phyloP scores from a whole-genome alignment of 2,329 filamentous ascomycete species.

The Alternaria brassicicola region DNA sequence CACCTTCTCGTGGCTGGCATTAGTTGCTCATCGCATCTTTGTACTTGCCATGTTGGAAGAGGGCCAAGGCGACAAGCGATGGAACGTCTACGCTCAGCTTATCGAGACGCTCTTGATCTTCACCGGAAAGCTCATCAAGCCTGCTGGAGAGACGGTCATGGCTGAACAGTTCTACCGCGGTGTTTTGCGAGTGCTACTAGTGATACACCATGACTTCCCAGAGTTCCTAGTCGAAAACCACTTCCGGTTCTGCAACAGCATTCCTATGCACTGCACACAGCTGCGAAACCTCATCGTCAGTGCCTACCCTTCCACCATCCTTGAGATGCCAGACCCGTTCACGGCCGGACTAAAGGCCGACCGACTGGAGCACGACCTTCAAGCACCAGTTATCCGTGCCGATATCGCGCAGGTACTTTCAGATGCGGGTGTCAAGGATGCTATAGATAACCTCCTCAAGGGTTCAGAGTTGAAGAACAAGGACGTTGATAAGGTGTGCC shows the following conservation, averaged over 20 bases:
- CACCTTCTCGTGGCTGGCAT: slow-evolving; percentile 79
- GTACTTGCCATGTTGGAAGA: slow-evolving; percentile 75
- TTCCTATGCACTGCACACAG: slow-evolving; percentile 84
- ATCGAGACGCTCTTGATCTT: slow-evolving; percentile 74
- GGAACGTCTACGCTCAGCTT: slow-evolving; percentile 75
- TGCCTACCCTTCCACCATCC: slow-evolving; percentile 72
- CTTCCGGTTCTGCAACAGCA: slow-evolving; percentile 77
- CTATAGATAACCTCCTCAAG: slow-evolving; percentile 59
- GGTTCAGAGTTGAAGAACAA: slow-evolving; percentile 69
- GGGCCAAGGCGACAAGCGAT: slow-evolving; percentile 67
- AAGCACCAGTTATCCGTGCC: slow-evolving; percentile 68
- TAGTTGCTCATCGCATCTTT: slow-evolving; percentile 85
- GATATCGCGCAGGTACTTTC: slow-evolving; percentile 63
- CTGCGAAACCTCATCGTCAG: slow-evolving; percentile 87
- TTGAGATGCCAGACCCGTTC: slow-evolving; percentile 75
- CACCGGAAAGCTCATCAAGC: slow-evolving; percentile 79
- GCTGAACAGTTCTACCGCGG: slow-evolving; percentile 86
- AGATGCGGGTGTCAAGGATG: slow-evolving; percentile 59
- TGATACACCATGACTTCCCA: slow-evolving; percentile 92
- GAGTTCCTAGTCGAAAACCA: slow-evolving; percentile 92
- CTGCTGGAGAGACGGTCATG: slow-evolving; percentile 69
- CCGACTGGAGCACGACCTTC: slow-evolving; percentile 73
- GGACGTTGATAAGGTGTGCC: slow-evolving; percentile 75
- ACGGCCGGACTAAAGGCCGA: slow-evolving; percentile 77
- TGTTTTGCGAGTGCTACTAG: slow-evolving; percentile 78